phyloP scores from a whole-genome alignment of 108 stramenopile genomes.

The Stephanodiscus triporus region DNA sequence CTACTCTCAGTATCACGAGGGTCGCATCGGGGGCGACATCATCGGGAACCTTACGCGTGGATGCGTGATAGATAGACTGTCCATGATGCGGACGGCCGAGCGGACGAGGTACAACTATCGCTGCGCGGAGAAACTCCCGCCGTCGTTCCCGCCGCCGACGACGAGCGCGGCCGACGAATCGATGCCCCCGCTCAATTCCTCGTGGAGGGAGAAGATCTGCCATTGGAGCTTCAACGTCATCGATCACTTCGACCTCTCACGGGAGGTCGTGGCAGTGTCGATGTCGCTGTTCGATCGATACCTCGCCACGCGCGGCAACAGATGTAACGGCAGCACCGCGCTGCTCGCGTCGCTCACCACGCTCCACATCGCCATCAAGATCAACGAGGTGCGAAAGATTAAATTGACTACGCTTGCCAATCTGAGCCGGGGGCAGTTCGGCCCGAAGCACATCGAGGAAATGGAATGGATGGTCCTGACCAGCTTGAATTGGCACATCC shows the following conservation, averaged over 20 bases:
- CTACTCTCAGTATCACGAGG: constrained; percentile 55
- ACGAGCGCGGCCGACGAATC: constrained; percentile 18
- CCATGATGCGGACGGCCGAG: constrained; percentile 47
- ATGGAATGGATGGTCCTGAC: constrained; percentile 71
- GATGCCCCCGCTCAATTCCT: constrained; percentile 34
- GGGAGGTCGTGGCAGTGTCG: constrained; percentile 74
- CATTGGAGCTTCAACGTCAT: constrained; percentile 85
- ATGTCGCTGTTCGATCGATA: constrained; percentile 79
- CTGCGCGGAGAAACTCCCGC: constrained; percentile 3
- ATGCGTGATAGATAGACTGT: constrained; percentile 41
- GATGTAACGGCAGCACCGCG: constrained; percentile 69
- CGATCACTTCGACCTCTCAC: constrained; percentile 81
- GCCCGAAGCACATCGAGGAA: constrained; percentile 65
- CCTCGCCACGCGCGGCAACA: constrained; percentile 67
- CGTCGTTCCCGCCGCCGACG: constrained; percentile 12
- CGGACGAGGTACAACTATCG: constrained; percentile 33
- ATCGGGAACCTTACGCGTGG: constrained; percentile 48
- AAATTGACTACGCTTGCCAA: constrained; percentile 69
- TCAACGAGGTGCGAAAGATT: constrained; percentile 70
- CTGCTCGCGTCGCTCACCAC: constrained; percentile 71
- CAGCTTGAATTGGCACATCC: constrained; percentile 66
- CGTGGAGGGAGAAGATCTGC: constrained; percentile 83
- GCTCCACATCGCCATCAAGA: constrained; percentile 76
- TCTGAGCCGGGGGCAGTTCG: constrained; percentile 77
- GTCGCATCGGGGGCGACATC: constrained; percentile 49